Conservation (phyloP, 2,329 filamentous ascomycete species). For the Trichoderma sp. region DNA sequence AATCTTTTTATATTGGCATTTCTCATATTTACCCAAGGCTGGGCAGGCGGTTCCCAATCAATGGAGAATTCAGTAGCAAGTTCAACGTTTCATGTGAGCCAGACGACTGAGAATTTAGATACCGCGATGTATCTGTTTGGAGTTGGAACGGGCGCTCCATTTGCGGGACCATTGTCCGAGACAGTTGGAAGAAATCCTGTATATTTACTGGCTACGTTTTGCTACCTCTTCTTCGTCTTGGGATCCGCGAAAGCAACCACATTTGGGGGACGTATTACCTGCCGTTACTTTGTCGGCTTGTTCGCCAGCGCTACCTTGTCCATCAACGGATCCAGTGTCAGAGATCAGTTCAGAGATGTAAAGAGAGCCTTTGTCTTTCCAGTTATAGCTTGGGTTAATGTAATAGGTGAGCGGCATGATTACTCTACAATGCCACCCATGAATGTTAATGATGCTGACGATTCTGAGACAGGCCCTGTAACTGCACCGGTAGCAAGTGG, state of each 20-base stretch:
- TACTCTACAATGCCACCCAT: too few species aligned
- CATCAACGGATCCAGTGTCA: constrained; percentile 43
- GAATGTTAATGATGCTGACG: background rate
- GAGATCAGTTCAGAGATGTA: constrained; percentile 47
- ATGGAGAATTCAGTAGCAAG: constrained; percentile 42
- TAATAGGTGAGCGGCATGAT: constrained; percentile 20
- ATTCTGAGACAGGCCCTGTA: background rate
- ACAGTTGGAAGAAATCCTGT: constrained; percentile 48
- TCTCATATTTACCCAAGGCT: constrained; percentile 48
- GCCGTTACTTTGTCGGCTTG: constrained; percentile 49
- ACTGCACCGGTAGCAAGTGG: background rate
- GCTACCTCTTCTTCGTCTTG: constrained; percentile 50
- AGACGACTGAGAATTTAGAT: constrained; percentile 43
- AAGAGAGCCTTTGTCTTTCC: constrained; percentile 51
- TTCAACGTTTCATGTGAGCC: constrained; percentile 42
- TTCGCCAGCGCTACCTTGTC: constrained; percentile 38
- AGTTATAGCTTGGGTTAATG: constrained; percentile 46
- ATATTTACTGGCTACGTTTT: constrained; percentile 45
- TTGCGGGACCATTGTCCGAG: constrained; percentile 49
- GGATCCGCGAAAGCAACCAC: constrained; percentile 47
- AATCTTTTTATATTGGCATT: constrained; percentile 37
- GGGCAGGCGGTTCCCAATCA: constrained; percentile 49
- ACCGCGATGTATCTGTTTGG: constrained; percentile 48
- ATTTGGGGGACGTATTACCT: constrained; percentile 46
- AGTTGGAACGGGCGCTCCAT: constrained; percentile 47